Base-by-base conservation (phyloP, 2,329 filamentous ascomycete species). In the Orbilia javanica region DNA sequence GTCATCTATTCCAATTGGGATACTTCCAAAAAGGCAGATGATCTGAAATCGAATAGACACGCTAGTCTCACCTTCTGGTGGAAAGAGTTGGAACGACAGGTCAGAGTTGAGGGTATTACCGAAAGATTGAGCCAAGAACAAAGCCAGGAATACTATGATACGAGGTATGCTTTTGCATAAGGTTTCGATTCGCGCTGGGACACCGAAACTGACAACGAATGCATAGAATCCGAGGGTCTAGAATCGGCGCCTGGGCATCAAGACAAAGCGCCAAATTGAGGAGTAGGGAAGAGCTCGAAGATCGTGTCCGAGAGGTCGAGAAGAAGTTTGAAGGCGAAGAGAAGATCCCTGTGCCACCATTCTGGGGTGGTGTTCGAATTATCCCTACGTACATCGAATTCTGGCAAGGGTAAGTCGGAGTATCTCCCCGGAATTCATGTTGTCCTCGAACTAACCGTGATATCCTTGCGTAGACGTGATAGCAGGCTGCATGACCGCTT, bases 401-500 rank as follows among this genome's bases (percentile, higher is more conserved):
- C 84, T 99, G 96, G 90, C 50, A 67, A 66, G 52, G 80, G 80
- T 80, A 80, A 79, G 80, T 73, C 64, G 25, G 55, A 66, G 44
- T 36, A 55, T 64, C 48, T 50, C 44, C 46, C 31, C 44, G 39
- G 36, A 57, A 22, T 15, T 29, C 18, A 20, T 66, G 29, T 53
- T 53, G 27, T 18, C 18, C 63, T 27, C 18, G 22, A 55, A 29
- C 25, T 65, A 18, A 75, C 67, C 27, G 52, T 50, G 52, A 73
- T 74, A 76, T 65, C n/a, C 53, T 11, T 15, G 34, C 15, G 97
- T 87, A 96, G 96, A 1, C 89, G 96, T 82, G 89, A 93, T 83
- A 97, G 91, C 85, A 88, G 96, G 76, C 85, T 99, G 84, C 96
- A 99, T 85, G 96, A 99, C 87, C 91, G 96, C 25, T 98, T 99